These are phyloP conservation scores for Dalbergia cochinchinensis DNA, from an alignment of 306 rosid species.

Conservation along the genomic window DNA sequence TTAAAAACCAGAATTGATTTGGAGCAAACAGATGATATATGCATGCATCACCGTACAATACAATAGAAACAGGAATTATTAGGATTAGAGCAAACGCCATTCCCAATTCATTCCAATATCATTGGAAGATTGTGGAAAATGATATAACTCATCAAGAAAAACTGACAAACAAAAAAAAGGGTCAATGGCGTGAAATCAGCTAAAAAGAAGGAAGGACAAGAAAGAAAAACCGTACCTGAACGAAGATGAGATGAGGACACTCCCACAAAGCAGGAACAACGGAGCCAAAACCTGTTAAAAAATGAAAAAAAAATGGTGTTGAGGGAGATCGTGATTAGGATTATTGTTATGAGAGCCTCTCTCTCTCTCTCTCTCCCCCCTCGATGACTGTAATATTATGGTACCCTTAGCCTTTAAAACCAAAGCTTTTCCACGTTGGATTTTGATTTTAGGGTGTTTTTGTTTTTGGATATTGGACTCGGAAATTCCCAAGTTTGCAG, in stretches of 20 bases:
- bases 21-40: neutral
- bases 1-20: conserved; percentile 17
- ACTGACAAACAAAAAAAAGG: neutral
- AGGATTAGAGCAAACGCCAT: neutral
- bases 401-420: neutral
- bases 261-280: conserved; percentile 34
- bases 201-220: neutral
- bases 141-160: neutral
- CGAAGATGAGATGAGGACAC: conserved; percentile 15
- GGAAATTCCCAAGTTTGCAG: conserved; percentile 30
- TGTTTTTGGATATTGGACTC: neutral
- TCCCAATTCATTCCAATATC: conserved; percentile 36
- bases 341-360: neutral
- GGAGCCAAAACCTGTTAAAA: neutral
- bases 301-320: neutral
- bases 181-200: neutral
- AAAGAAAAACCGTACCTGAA: neutral
- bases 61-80: neutral
- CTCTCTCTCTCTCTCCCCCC: neutral
- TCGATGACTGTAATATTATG: neutral
- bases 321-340: neutral
- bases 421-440: neutral
- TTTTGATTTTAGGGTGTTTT: neutral
- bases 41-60: conserved; percentile 26
- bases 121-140: neutral